These are phyloP conservation scores for Discostella stelligera DNA, from an alignment of 352 stramenopile genomes.

Conservation along the genomic window DNA sequence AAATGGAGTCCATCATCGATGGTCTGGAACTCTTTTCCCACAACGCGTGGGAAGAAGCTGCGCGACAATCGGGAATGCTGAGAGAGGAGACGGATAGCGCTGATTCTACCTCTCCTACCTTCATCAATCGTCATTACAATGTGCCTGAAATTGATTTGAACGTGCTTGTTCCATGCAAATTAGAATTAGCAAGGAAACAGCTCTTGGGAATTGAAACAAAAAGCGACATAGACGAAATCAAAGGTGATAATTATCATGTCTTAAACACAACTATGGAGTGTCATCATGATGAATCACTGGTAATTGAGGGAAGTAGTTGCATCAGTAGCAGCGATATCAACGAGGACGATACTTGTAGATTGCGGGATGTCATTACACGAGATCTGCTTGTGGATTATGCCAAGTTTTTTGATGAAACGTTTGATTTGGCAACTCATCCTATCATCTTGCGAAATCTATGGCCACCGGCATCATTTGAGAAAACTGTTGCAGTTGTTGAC, in stretches of 20 bases:
- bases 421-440: slow-evolving; percentile 42
- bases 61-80: slow-evolving; percentile 7
- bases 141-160: slow-evolving; percentile 36
- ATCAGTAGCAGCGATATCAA: background rate
- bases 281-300: background rate
- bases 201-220: slow-evolving; percentile 16
- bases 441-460: slow-evolving; percentile 45
- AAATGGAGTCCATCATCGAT: slow-evolving; percentile 22
- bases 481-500: background rate
- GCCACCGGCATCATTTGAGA: slow-evolving; percentile 26
- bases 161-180: slow-evolving; percentile 26
- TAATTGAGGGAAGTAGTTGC: background rate
- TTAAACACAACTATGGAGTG: background rate
- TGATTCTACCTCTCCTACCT: background rate
- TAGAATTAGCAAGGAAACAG: slow-evolving; percentile 6
- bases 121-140: too few relatives aligned
- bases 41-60: slow-evolving; percentile 32
- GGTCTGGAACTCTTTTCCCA: slow-evolving; percentile 33
- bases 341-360: slow-evolving; percentile 5
- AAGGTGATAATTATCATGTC: background rate
- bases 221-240: background rate
- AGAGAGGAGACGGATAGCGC: background rate
- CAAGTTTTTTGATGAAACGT: slow-evolving; percentile 23
- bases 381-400: slow-evolving; percentile 36
- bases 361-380: slow-evolving; percentile 42